Conservation (phyloP, 2,329 filamentous ascomycete species). For the Epichloe gansuensis region DNA sequence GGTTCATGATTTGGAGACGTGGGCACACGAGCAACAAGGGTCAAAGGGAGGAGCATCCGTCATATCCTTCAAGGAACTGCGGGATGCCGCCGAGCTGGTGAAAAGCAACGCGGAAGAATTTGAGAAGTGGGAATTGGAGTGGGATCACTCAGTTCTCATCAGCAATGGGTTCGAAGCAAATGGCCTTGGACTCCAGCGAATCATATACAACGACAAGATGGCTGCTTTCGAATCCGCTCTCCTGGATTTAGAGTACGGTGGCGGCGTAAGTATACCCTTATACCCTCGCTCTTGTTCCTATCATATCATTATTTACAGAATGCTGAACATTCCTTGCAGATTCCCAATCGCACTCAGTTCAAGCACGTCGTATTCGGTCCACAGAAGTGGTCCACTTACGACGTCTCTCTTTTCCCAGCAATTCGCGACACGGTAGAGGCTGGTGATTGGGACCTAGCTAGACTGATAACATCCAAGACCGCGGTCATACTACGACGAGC, state of each 20-base stretch:
- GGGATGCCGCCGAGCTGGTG: conserved; percentile 49
- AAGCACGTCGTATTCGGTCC: conserved; percentile 89
- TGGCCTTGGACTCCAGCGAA: conserved; percentile 52
- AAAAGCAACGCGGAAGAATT: conserved; percentile 43
- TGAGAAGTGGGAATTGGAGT: conserved; percentile 62
- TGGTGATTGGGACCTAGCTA: conserved; percentile 57
- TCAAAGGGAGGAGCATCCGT: conserved; percentile 15
- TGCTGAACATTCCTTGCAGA: conserved; percentile 29
- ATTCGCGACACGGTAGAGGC: conserved; percentile 68
- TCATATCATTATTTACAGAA: background rate
- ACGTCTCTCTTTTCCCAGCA: conserved; percentile 44
- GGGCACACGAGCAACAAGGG: conserved; percentile 43
- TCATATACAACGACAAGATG: conserved; percentile 69
- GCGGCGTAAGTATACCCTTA: conserved; percentile 51
- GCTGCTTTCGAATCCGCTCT: conserved; percentile 71
- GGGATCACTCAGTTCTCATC: conserved; percentile 61
- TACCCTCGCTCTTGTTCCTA: conserved; percentile 7
- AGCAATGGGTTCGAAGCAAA: conserved; percentile 66
- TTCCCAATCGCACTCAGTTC: conserved; percentile 82
- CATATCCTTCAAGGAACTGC: conserved; percentile 22
- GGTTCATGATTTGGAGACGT: conserved; percentile 53
- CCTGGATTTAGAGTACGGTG: conserved; percentile 59
- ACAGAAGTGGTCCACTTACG: conserved; percentile 50
- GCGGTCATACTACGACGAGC: conserved; percentile 55
- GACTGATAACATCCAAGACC: conserved; percentile 58